Percentiles rank a stretch among this genome's conserved stretches.
Evolutionary conservation across 495 filamentous ascomycete species (phyloP).

Genomic region (Hypoxylon intermedium): DNA sequence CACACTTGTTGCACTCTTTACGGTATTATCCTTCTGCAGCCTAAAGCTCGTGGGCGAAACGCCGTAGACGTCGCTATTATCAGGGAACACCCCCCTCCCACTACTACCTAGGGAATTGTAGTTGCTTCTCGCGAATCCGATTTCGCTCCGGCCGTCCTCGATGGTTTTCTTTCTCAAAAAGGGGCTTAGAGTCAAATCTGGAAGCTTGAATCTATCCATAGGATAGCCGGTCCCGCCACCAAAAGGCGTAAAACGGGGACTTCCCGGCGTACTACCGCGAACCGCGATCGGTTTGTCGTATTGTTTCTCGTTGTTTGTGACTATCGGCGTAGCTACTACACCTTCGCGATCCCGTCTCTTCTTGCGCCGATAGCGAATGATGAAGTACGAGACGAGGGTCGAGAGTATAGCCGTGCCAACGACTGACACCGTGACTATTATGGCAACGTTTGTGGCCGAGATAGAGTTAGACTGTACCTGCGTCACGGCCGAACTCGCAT

Average conservation of each 20-base stretch:
- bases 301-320: conserved; percentile 8
- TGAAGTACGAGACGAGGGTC: conserved; percentile 40
- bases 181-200: conserved; percentile 27
- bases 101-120: conserved; percentile 4
- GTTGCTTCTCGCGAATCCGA: conserved; percentile 26
- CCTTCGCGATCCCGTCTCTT: conserved; percentile 27
- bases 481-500: conserved; percentile 41
- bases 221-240: conserved; percentile 29
- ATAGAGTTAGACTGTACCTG: conserved; percentile 45
- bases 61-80: conserved; percentile 18
- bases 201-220: conserved; percentile 37
- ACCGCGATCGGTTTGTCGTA: conserved; percentile 30
- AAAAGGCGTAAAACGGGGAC: conserved; percentile 37
- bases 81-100: neutral
- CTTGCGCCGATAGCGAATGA: conserved; percentile 44
- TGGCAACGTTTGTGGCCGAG: conserved; percentile 47
- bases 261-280: conserved; percentile 23
- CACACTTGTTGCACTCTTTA: conserved; percentile 40
- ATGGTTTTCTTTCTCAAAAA: conserved; percentile 29
- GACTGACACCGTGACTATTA: conserved; percentile 43
- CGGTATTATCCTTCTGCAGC: conserved; percentile 23
- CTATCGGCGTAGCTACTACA: conserved; percentile 3
- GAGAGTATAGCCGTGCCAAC: conserved; percentile 51
- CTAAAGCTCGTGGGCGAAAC: conserved; percentile 11
- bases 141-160: conserved; percentile 16